Percentiles rank a stretch among this genome's conserved stretches.
Conservation (phyloP, 805 yeast species). For the Naumovozyma castellii region DNA sequence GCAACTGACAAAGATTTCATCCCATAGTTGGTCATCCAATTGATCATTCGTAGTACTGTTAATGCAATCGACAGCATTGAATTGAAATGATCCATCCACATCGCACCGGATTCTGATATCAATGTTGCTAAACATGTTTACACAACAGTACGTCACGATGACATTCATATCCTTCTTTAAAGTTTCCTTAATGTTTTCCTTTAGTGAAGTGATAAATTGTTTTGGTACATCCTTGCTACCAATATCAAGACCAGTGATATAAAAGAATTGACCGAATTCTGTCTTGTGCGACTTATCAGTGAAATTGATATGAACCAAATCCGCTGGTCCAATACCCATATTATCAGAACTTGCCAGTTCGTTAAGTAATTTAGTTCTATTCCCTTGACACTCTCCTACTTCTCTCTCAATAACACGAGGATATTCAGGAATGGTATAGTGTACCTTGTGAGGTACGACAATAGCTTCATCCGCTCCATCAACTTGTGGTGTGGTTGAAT, state of each 20-base stretch:
- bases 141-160: slow-evolving; percentile 46
- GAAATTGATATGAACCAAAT: slow-evolving; percentile 41
- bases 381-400: slow-evolving; percentile 27
- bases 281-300: slow-evolving; percentile 34
- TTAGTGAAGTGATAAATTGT: slow-evolving; percentile 37
- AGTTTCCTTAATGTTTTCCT: slow-evolving; percentile 14
- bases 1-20: slow-evolving; percentile 49
- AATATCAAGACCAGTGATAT: slow-evolving; percentile 39
- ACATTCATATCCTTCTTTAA: slow-evolving; percentile 1
- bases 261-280: slow-evolving; percentile 44
- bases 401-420: slow-evolving; percentile 23
- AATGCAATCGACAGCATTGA: slow-evolving; percentile 26
- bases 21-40: slow-evolving; percentile 40
- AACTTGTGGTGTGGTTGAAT: not conserved
- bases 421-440: slow-evolving; percentile 10
- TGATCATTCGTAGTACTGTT: slow-evolving; percentile 23
- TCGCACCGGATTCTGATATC: slow-evolving; percentile 62
- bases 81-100: slow-evolving; percentile 25
- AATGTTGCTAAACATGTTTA: slow-evolving; percentile 61
- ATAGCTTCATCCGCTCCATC: too few relatives aligned
- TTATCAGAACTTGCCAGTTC: slow-evolving; percentile 11
- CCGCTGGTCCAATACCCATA: slow-evolving; percentile 64
- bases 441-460: too few relatives aligned
- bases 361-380: slow-evolving; percentile 16
- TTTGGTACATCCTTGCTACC: slow-evolving; percentile 39